Evolutionary conservation across 176 grass and related monocot species (phyloP).

Genomic region (Paspalum vaginatum): DNA sequence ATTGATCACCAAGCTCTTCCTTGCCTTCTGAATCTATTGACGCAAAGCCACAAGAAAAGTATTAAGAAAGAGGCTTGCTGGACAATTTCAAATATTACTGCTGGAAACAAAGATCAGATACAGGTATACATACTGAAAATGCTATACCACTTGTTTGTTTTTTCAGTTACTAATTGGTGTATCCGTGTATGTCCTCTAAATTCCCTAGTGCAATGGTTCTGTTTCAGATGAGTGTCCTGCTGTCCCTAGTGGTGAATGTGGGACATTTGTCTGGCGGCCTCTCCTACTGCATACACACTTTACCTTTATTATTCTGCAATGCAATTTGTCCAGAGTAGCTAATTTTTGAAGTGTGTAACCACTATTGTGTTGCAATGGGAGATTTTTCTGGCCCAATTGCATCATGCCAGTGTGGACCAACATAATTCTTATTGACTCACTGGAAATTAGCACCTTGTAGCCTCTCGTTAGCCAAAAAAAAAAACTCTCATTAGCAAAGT

Average conservation of each 20-base stretch:
- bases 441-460: not conserved
- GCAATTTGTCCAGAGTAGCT: not conserved
- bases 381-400: not conserved
- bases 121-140: slow-evolving; percentile 56
- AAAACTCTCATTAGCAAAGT: not conserved
- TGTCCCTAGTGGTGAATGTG: not conserved
- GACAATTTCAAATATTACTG: slow-evolving; percentile 98
- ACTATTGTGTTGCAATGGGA: not conserved
- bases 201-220: not conserved
- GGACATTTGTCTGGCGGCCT: not conserved
- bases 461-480: not conserved
- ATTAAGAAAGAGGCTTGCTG: slow-evolving; percentile 99
- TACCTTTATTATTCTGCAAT: not conserved
- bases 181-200: not conserved
- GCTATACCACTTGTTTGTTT: slow-evolving; percentile 15
- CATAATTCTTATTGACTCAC: not conserved
- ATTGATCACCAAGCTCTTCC: slow-evolving; percentile 92
- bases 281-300: not conserved
- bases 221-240: not conserved
- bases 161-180: not conserved
- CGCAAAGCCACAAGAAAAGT: slow-evolving; percentile 94
- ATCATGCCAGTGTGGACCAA: not conserved
- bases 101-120: slow-evolving; percentile 99
- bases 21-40: slow-evolving; percentile 77
- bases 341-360: not conserved